Conservation (phyloP, 2,329 filamentous ascomycete species). For the Colletotrichum karsti region DNA sequence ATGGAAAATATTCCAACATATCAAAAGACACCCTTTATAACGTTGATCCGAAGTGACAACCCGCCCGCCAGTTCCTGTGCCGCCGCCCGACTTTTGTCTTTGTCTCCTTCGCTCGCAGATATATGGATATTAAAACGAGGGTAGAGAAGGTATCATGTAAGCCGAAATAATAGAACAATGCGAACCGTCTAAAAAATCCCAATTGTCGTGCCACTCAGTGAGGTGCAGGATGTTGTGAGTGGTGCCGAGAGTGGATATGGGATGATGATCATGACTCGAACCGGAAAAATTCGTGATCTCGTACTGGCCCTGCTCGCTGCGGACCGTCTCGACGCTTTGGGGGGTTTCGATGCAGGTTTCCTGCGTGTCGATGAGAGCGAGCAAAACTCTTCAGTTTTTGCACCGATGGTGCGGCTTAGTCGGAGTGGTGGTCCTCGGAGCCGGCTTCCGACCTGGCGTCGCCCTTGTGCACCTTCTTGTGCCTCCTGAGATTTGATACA, state of each 20-base stretch:
- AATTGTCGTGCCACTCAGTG: background rate
- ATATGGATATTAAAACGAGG: constrained; percentile 30
- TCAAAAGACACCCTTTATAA: constrained; percentile 20
- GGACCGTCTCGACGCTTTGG: background rate
- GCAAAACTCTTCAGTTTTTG: background rate
- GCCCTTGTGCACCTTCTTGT: constrained; percentile 95
- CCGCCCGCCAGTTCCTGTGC: constrained; percentile 14
- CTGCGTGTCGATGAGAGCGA: background rate
- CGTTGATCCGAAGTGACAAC: constrained; percentile 24
- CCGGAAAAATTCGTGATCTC: constrained; percentile 29
- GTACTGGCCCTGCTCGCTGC: constrained; percentile 8
- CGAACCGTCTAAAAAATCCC: constrained; percentile 20
- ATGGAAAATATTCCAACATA: constrained; percentile 17
- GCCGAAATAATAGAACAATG: background rate
- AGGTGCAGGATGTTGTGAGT: background rate
- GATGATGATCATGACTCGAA: constrained; percentile 28
- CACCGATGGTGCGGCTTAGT: constrained; percentile 44
- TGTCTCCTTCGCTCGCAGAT: constrained; percentile 28
- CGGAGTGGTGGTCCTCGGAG: constrained; percentile 70
- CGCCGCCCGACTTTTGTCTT: constrained; percentile 24
- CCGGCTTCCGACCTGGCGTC: constrained; percentile 71
- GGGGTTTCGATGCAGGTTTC: background rate
- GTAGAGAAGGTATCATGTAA: constrained; percentile 28
- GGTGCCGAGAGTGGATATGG: constrained; percentile 16
- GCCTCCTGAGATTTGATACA: constrained; percentile 91